Percentiles rank a stretch among this genome's conserved stretches.
These are phyloP conservation scores for Chalciporus pseudorubinellus DNA, from an alignment of 768 basidiomycete species.

Conservation along the genomic window DNA sequence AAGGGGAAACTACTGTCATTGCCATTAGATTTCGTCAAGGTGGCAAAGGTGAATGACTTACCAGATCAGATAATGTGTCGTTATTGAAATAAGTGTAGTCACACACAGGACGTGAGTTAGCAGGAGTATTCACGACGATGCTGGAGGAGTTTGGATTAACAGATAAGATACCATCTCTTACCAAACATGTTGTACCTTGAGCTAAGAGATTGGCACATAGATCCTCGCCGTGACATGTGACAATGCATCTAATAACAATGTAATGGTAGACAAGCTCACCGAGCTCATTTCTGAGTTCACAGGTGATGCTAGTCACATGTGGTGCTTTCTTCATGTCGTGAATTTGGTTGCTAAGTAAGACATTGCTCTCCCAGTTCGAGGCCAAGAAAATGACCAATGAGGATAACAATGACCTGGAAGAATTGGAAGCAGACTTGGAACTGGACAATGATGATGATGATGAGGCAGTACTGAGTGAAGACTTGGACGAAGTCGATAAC, in stretches of 20 bases:
- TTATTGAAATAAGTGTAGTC: background rate
- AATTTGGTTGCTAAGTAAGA: constrained; percentile 30
- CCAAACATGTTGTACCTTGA: background rate
- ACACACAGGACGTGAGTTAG: background rate
- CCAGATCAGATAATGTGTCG: background rate
- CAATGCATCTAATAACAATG: constrained; percentile 30
- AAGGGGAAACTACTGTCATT: constrained; percentile 27
- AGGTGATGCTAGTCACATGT: constrained; percentile 22
- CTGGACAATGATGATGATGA: background rate
- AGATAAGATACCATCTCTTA: constrained; percentile 2
- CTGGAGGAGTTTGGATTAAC: constrained; percentile 24
- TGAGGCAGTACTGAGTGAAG: background rate
- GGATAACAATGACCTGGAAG: constrained; percentile 8
- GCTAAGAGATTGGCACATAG: constrained; percentile 9
- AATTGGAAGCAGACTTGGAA: background rate
- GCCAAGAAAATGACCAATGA: constrained; percentile 27
- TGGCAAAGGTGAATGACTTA: background rate
- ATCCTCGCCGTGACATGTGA: constrained; percentile 20
- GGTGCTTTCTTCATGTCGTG: constrained; percentile 41
- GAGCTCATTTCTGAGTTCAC: constrained; percentile 21
- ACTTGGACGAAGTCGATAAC: too few species aligned
- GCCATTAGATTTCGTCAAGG: constrained; percentile 27
- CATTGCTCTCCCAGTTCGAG: background rate
- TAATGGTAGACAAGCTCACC: constrained; percentile 17
- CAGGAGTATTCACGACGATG: constrained; percentile 2